phyloP scores from a whole-genome alignment of 371 early-diverging fungal genomes.

The Mucor irregularis region DNA sequence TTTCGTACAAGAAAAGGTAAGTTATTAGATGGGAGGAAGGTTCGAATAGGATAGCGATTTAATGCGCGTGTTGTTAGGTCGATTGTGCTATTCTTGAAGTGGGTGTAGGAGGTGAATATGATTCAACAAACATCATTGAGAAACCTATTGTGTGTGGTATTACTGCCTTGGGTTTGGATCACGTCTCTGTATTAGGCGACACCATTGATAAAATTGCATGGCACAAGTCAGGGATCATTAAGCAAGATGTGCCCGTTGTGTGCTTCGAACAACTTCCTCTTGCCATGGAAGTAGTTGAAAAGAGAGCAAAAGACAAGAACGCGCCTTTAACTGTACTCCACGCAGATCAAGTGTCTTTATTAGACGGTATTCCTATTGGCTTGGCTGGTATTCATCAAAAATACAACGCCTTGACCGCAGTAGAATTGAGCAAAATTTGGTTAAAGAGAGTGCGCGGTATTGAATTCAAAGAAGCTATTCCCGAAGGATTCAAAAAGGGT shows the following conservation, averaged over 20 bases:
- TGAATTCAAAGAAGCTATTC: conserved; percentile 29
- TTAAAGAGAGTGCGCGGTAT: conserved; percentile 42
- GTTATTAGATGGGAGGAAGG: too few relatives aligned
- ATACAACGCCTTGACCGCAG: conserved; percentile 82
- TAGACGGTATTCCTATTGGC: conserved; percentile 42
- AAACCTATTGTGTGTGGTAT: conserved; percentile 78
- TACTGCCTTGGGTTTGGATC: conserved; percentile 83
- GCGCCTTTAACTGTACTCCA: conserved; percentile 26
- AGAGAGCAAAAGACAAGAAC: conserved; percentile 69
- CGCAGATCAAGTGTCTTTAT: conserved; percentile 11
- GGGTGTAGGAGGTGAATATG: conserved; percentile 86
- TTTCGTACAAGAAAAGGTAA: conserved; percentile 77
- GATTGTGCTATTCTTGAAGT: conserved; percentile 83
- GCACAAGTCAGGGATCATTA: conserved; percentile 95
- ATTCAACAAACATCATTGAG: conserved; percentile 79
- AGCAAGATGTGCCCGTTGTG: conserved; percentile 69
- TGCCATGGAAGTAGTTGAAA: conserved; percentile 69
- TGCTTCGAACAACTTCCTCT: conserved; percentile 70
- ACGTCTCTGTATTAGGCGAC: conserved; percentile 70
- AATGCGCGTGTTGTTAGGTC: conserved; percentile 30
- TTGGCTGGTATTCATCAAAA: conserved; percentile 85
- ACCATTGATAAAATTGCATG: conserved; percentile 86
- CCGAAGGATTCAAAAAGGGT: conserved; percentile 58
- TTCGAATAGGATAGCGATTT: neutral
- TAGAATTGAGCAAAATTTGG: conserved; percentile 69